phyloP scores from a whole-genome alignment of 2,329 filamentous ascomycete genomes.

The Nannizziopsis barbatae region DNA sequence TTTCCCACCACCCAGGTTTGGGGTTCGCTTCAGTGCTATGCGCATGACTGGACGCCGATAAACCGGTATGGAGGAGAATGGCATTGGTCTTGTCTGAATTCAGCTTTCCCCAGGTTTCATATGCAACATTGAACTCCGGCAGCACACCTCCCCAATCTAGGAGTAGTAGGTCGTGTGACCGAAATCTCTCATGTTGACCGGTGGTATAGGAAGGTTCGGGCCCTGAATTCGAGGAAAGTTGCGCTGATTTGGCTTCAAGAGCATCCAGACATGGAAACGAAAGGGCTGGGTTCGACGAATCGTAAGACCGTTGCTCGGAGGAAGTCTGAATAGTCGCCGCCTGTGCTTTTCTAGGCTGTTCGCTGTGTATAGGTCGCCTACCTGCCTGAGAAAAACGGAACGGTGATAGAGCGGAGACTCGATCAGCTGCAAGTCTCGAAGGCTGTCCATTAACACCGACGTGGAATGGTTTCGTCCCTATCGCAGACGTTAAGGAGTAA shows the following conservation, averaged over 20 bases:
- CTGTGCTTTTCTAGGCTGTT: slow-evolving; percentile 7
- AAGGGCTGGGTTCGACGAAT: slow-evolving; percentile 66
- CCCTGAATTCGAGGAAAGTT: slow-evolving; percentile 57
- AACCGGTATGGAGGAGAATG: slow-evolving; percentile 82
- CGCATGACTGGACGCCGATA: slow-evolving; percentile 95
- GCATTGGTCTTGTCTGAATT: slow-evolving; percentile 75
- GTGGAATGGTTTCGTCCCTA: background rate
- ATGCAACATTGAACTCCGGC: slow-evolving; percentile 77
- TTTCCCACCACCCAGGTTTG: slow-evolving; percentile 96
- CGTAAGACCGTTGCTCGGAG: slow-evolving; percentile 1
- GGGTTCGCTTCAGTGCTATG: slow-evolving; percentile 80
- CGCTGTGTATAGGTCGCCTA: slow-evolving; percentile 7
- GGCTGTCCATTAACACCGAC: background rate
- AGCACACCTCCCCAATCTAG: slow-evolving; percentile 95
- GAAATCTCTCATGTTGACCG: slow-evolving; percentile 69
- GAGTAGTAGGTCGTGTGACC: slow-evolving; percentile 60
- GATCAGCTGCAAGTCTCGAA: background rate
- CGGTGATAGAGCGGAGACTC: background rate
- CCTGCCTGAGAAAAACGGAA: background rate
- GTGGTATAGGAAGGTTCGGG: slow-evolving; percentile 92
- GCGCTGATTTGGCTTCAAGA: slow-evolving; percentile 65
- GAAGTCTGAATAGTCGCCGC: slow-evolving; percentile 1
- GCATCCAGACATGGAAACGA: slow-evolving; percentile 84
- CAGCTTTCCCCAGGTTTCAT: slow-evolving; percentile 80
- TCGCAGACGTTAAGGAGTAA: slow-evolving; percentile 13